Base-by-base conservation (phyloP, 768 basidiomycete species). In the Macrolepiota dolichaula region DNA sequence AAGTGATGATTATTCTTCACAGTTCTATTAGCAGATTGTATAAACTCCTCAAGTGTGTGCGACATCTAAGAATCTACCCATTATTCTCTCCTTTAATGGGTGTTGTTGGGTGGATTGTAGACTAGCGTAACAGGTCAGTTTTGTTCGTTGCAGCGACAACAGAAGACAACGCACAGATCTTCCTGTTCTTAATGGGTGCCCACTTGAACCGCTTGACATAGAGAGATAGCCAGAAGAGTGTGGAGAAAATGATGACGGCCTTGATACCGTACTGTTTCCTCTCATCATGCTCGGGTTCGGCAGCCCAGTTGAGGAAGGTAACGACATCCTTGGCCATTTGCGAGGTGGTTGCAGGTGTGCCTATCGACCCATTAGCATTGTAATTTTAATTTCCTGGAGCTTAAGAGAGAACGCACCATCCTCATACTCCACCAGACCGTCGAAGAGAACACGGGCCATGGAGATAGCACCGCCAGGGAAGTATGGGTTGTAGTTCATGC, bases 321-420 rank as follows among this genome's bases (percentile, higher is more conserved):
- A 85, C 85, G 57, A 99, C 95, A 71, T 99, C 97, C 83, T 98
- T 99, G 67, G 97, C 96, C 96, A 99, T 96, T 74, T 99, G 97
- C 4, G 94, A 92, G 5, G 94, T 89, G 51, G 97, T 99, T 12
- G 96, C 93, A 13, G 97, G 95, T 3, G 97, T 98, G 52, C 91
- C 92, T 94, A 56, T 51, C 44, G 50, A 32, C 19, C n/a, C 15
- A 17, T 46, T 32, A 25, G 62, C 22, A 55, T 64, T 5, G 63
- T 32, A 32, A 19, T 29, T n/a, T 13, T 13, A 51, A 47, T 32
- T 12, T 54, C 51, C 42, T 29, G 24, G 27, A 29, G 19, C 42
- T 27, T 10, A 40, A 19, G 2, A 11, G 42, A 19, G 32, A 53
- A 54, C 13, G 11, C 24, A 90, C 94, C 94, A 72, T 99, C 97